phyloP scores from a whole-genome alignment of 345 rosid genomes.

The Sisymbrium altissimum region DNA sequence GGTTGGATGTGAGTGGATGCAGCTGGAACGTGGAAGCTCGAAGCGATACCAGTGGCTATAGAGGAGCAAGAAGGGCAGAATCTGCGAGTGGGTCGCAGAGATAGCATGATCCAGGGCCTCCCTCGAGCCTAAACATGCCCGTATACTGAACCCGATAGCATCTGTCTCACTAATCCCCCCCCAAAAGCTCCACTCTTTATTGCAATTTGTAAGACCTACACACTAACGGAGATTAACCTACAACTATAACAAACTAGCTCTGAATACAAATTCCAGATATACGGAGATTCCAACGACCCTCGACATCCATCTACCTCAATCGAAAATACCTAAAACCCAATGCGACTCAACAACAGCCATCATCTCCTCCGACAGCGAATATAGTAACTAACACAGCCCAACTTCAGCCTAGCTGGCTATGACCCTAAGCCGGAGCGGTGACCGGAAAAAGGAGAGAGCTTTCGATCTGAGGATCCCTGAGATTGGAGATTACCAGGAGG shows the following conservation, averaged over 20 bases:
- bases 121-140: slow-evolving; percentile 48
- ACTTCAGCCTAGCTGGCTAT: not conserved
- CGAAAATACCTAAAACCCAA: slow-evolving; percentile 14
- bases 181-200: slow-evolving; percentile 9
- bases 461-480: slow-evolving; percentile 25
- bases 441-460: slow-evolving; percentile 16
- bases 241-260: not conserved
- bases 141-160: slow-evolving; percentile 17
- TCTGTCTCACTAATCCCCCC: not conserved
- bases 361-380: not conserved
- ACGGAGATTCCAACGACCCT: not conserved
- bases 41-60: slow-evolving; percentile 24
- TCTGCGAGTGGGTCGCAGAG: slow-evolving; percentile 58
- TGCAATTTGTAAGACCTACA: slow-evolving; percentile 9
- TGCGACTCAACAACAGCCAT: not conserved
- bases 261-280: not conserved
- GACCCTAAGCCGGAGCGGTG: not conserved
- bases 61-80: slow-evolving; percentile 39
- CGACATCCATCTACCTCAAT: slow-evolving; percentile 15
- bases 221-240: not conserved
- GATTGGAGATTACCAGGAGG: slow-evolving; percentile 27
- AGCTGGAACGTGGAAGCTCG: slow-evolving; percentile 16
- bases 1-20: slow-evolving; percentile 21
- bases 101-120: slow-evolving; percentile 53
- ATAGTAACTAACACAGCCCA: not conserved